Evolutionary conservation across 129 eudicot species (phyloP).

Genomic region (Ambrosia artemisiifolia): DNA sequence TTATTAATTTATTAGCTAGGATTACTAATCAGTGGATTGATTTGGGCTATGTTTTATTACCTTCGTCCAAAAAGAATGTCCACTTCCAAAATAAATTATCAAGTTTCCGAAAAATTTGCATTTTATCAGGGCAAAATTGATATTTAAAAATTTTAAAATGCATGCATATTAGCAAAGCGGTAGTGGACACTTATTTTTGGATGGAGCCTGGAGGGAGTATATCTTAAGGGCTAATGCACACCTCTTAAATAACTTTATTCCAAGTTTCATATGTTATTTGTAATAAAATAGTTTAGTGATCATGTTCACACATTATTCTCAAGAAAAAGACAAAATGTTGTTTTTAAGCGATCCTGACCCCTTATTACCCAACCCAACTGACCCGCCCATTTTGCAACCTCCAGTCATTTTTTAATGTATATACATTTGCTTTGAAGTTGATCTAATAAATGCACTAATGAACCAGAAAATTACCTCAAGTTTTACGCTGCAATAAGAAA

Average conservation of each 20-base stretch:
- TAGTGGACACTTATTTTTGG: not conserved
- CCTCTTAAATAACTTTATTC: not conserved
- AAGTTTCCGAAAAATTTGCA: not conserved
- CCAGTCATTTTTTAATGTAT: not conserved
- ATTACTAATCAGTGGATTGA: too few relatives aligned
- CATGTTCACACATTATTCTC: not conserved
- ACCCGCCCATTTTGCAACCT: not conserved
- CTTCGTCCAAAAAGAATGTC: not conserved
- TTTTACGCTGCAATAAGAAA: conserved; percentile 60
- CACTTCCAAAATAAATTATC: not conserved
- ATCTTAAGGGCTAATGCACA: not conserved
- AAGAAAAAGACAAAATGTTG: not conserved
- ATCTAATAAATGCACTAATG: conserved; percentile 17
- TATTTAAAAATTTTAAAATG: too few relatives aligned
- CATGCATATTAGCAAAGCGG: not conserved
- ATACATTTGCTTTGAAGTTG: conserved; percentile 1
- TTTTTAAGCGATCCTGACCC: not conserved
- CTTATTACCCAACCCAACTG: too few relatives aligned
- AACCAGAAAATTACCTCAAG: conserved; percentile 71
- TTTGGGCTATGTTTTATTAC: too few relatives aligned
- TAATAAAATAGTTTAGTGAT: not conserved
- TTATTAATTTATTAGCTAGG: too few relatives aligned
- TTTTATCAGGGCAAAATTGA: not conserved
- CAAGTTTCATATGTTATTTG: not conserved
- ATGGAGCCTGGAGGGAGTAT: not conserved